Conservation (phyloP, 441 rosid genomes). For the Bruguiera hainesii region DNA sequence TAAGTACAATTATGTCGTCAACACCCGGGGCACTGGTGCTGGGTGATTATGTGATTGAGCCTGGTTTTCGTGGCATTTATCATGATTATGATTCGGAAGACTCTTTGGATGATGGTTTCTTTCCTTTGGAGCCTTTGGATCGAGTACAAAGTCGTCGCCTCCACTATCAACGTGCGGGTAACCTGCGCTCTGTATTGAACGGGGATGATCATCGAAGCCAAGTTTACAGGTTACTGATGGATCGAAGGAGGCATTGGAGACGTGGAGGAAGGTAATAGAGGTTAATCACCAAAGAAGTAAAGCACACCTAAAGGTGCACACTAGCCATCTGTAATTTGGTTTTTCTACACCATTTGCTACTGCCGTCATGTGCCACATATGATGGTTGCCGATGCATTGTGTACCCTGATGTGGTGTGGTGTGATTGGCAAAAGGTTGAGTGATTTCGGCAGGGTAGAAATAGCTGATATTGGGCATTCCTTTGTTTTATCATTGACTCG, state of each 20-base stretch:
- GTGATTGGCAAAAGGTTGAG: slow-evolving; percentile 6
- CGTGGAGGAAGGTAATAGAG: slow-evolving; percentile 37
- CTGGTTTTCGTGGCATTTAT: slow-evolving; percentile 38
- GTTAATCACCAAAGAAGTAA: slow-evolving; percentile 16
- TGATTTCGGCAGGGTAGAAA: slow-evolving; percentile 23
- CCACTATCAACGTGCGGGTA: slow-evolving; percentile 26
- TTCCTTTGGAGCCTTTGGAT: slow-evolving; percentile 39
- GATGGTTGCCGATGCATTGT: slow-evolving; percentile 19
- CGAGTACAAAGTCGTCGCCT: slow-evolving; percentile 27
- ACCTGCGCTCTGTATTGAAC: slow-evolving; percentile 34
- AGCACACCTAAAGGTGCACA: neutral
- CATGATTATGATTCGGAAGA: slow-evolving; percentile 57
- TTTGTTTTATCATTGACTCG: slow-evolving; percentile 14
- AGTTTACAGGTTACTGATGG: slow-evolving; percentile 33
- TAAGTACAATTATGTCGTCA: slow-evolving; percentile 77
- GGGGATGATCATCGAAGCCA: slow-evolving; percentile 34
- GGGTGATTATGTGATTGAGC: slow-evolving; percentile 91
- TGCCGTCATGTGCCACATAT: slow-evolving; percentile 12
- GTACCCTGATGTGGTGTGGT: slow-evolving; percentile 24
- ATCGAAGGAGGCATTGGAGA: slow-evolving; percentile 36
- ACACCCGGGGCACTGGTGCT: slow-evolving; percentile 79
- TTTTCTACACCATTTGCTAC: slow-evolving; percentile 4
- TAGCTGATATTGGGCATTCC: slow-evolving; percentile 6
- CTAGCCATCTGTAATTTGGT: slow-evolving; percentile 4
- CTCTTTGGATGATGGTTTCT: slow-evolving; percentile 37